A percentile compares a stretch with the other conserved stretches of the same genome.
Evolutionary conservation across 306 rosid species (phyloP).

Genomic region (Gastrolobium villosum): DNA sequence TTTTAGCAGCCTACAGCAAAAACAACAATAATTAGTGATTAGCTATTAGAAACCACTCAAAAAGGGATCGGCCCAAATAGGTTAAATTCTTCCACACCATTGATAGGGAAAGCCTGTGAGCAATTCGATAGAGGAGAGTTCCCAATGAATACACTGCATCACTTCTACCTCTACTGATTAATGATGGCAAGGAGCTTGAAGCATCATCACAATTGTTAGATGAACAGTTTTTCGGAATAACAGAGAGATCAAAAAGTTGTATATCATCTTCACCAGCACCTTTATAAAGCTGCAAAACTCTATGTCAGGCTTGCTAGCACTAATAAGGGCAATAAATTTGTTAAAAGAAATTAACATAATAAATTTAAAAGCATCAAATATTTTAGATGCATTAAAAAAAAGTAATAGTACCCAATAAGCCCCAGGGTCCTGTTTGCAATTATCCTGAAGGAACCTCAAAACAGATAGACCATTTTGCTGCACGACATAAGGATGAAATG

Average conservation of each 20-base stretch:
- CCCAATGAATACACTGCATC: conserved; percentile 92
- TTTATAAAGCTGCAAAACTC: conserved; percentile 84
- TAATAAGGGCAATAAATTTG: conserved; percentile 12
- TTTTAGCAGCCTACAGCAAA: conserved; percentile 79
- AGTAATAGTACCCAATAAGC: conserved; percentile 86
- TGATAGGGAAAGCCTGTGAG: conserved; percentile 94
- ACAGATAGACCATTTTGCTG: conserved; percentile 98
- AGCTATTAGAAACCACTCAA: conserved; percentile 36
- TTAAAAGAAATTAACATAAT: conserved; percentile 10
- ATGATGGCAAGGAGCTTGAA: conserved; percentile 77
- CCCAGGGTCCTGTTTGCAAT: conserved; percentile 99
- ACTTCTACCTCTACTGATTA: conserved; percentile 75
- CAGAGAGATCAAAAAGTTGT: conserved; percentile 95
- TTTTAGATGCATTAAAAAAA: conserved; percentile 1
- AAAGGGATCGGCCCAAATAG: conserved; percentile 25
- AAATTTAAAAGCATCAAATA: conserved; percentile 22
- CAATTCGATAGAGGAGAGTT: conserved; percentile 88
- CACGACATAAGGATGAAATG: conserved; percentile 94
- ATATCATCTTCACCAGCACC: conserved; percentile 95
- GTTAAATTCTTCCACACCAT: conserved; percentile 67
- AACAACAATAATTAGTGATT: conserved; percentile 49
- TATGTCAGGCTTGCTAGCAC: conserved; percentile 41
- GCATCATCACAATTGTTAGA: conserved; percentile 68
- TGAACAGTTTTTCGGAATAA: conserved; percentile 76
- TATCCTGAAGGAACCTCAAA: conserved; percentile 96